These are phyloP conservation scores for Plasmodium ovale DNA, from an alignment of 169 alveolate species.

Conservation along the genomic window DNA sequence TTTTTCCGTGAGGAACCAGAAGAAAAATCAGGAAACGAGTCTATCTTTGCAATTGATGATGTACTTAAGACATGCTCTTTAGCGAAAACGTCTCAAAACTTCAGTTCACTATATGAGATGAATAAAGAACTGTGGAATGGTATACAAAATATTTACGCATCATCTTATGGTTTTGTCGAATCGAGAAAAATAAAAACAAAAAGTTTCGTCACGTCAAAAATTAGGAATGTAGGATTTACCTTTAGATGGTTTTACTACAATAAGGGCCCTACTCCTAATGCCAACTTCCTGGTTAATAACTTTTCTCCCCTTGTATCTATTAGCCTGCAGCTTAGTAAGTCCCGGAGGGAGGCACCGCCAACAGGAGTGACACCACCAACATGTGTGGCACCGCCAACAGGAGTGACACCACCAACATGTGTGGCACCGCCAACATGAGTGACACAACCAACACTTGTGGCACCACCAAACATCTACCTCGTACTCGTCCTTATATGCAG, in stretches of 20 bases:
- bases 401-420: too few relatives aligned
- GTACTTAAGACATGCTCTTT: constrained; percentile 28
- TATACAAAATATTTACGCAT: constrained; percentile 36
- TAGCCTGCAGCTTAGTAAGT: constrained; percentile 37
- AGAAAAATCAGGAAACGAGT: constrained; percentile 23
- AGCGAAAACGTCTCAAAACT: constrained; percentile 20
- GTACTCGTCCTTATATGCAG: neutral
- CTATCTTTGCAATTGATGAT: constrained; percentile 65
- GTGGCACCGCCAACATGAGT: neutral
- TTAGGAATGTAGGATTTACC: constrained; percentile 54
- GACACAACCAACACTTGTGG: neutral
- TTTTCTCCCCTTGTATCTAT: constrained; percentile 44
- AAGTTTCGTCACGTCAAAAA: constrained; percentile 6
- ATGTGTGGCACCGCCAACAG: too few relatives aligned
- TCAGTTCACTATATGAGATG: constrained; percentile 22
- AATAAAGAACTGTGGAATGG: constrained; percentile 34
- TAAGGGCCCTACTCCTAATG: neutral
- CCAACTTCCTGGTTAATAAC: constrained; percentile 29
- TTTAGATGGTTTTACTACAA: constrained; percentile 46
- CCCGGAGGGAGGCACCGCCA: neutral
- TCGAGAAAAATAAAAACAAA: constrained; percentile 21
- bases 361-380: too few relatives aligned
- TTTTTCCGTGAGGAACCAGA: constrained; percentile 59
- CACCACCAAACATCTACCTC: neutral
- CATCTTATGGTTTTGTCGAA: constrained; percentile 47